These are phyloP conservation scores for Naumovozyma baii DNA, from an alignment of 805 yeast species.

Conservation along the genomic window DNA sequence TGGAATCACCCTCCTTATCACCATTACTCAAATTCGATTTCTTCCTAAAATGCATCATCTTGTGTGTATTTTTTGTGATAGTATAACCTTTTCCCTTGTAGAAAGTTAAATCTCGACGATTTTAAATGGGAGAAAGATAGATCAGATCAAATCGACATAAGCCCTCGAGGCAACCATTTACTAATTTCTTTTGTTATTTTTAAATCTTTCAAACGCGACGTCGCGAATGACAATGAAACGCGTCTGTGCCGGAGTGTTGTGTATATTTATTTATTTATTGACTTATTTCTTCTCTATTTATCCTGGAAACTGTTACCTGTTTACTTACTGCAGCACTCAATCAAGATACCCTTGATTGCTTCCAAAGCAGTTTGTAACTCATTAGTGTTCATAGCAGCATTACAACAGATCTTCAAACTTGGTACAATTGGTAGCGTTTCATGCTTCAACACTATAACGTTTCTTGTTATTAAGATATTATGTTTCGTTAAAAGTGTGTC, in stretches of 20 bases:
- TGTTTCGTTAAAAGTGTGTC: slow-evolving; percentile 43
- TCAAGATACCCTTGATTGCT: slow-evolving; percentile 23
- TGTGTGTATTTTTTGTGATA: background rate
- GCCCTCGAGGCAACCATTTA: background rate
- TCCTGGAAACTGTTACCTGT: too few species aligned
- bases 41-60: slow-evolving; percentile 41
- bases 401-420: slow-evolving; percentile 43
- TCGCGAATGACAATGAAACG: background rate
- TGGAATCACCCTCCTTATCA: slow-evolving; percentile 21
- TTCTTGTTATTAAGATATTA: slow-evolving; percentile 53
- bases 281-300: background rate
- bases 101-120: too few species aligned
- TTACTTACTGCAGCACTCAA: background rate
- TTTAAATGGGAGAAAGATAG: background rate
- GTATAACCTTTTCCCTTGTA: too few species aligned
- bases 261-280: too few species aligned
- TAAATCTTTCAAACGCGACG: background rate
- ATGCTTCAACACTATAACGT: slow-evolving; percentile 55
- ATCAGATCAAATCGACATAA: background rate
- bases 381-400: slow-evolving; percentile 35
- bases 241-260: too few species aligned
- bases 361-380: slow-evolving; percentile 39
- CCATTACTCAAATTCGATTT: slow-evolving; percentile 21
- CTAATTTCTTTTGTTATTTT: too few species aligned
- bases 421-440: slow-evolving; percentile 66